Base-by-base conservation (phyloP, 140 eudicot genomes). In the Cichorium intybus region DNA sequence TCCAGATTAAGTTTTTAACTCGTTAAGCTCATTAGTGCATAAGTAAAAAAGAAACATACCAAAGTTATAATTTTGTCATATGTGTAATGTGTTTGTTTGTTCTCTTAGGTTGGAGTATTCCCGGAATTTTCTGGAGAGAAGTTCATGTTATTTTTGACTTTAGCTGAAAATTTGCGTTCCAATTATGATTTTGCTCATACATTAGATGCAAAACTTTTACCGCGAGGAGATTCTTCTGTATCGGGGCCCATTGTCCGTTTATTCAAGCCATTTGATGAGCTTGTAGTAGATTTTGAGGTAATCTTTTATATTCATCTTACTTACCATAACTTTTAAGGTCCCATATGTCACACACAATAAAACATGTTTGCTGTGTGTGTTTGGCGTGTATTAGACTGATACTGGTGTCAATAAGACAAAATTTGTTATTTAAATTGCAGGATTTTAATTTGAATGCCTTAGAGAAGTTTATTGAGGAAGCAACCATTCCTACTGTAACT, bases 201-300 rank as follows among this genome's bases (percentile, higher is more conserved):
- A 41, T 54, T 68, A 49, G 83, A 88, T 59, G 95, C 95, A 27
- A 88, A 81, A 70, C 78, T 76, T 61, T 77, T 92, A 65, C 98
- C 98, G 16, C 85, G 80, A 48, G 96, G 98, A 62, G 95, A 92
- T 56, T 81, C 86, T 17, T 85, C 93, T 50, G 75, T 79, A 37
- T 61, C 81, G 24, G 95, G 81, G 5, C 89, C 98, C 62, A 47
- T 70, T 21, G 70, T 88, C 62, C 82, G 98, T 66, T 85, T 88
- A 64, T 79, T 92, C 66, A 92, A 92, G 80, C 98, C 96, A 50
- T 92, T 92, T 67, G 98, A 92, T 68, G 98, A 92, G 50, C 96
- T 88, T 69, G 80, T 92, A 20, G 86, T 79, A 23, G 98, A 92
- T 72, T 88, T 75, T 62, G 73, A 88, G 87, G 97, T 87, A 55